Evolutionary conservation across 768 basidiomycete genomes (phyloP).

Genomic region (Pleurotus ostreatus): DNA sequence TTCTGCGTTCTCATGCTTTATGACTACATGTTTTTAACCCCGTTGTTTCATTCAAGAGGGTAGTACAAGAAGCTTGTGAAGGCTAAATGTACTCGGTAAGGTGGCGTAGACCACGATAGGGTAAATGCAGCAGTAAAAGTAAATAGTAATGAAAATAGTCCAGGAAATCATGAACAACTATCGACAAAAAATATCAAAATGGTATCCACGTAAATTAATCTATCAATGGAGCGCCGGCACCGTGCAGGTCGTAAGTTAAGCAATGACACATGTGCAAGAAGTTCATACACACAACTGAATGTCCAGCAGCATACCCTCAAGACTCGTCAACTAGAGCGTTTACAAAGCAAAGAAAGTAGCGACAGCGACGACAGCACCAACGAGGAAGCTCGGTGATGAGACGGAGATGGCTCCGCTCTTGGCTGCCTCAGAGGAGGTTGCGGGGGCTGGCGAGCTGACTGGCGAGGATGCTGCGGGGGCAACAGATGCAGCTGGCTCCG

Average conservation of each 20-base stretch:
- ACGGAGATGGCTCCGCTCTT: constrained; percentile 43
- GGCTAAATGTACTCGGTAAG: not conserved
- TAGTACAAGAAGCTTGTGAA: not conserved
- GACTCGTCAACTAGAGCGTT: constrained; percentile 9
- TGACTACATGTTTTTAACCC: constrained; percentile 1
- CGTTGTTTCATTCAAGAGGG: constrained; percentile 5
- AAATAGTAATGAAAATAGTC: constrained; percentile 11
- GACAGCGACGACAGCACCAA: constrained; percentile 43
- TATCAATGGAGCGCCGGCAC: constrained; percentile 11
- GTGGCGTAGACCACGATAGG: not conserved
- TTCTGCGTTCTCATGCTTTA: not conserved
- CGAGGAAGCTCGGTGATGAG: constrained; percentile 43
- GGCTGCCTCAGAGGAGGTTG: constrained; percentile 14
- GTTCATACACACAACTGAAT: constrained; percentile 11
- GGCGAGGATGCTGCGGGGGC: constrained; percentile 9
- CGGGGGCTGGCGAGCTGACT: constrained; percentile 12
- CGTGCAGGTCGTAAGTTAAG: constrained; percentile 9
- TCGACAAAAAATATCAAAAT: constrained; percentile 9
- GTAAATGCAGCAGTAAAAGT: not conserved
- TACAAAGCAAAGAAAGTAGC: constrained; percentile 49
- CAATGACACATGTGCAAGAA: constrained; percentile 11
- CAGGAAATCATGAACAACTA: constrained; percentile 7
- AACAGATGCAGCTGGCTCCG: constrained; percentile 6
- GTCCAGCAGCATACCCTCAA: not conserved
- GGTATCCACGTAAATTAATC: constrained; percentile 17